Percentiles rank a stretch among this genome's conserved stretches.
phyloP scores from a whole-genome alignment of 192 early-diverging fungal genomes.

The Rhizoclosmatium sp. region DNA sequence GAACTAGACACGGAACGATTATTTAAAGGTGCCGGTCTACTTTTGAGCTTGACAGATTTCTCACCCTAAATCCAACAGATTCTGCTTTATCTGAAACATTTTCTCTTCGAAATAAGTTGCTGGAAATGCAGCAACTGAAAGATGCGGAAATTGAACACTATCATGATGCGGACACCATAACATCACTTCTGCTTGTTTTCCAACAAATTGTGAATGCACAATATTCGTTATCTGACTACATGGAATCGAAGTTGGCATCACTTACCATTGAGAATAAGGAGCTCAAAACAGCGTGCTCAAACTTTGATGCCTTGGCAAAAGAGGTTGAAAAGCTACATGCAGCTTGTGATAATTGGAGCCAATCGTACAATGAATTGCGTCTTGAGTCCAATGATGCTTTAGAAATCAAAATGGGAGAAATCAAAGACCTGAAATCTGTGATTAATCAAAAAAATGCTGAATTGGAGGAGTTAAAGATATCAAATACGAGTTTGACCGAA shows the following conservation, averaged over 20 bases:
- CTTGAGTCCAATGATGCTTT: not conserved
- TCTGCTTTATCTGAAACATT: not conserved
- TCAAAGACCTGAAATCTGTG: not conserved
- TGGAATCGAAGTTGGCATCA: constrained; percentile 1
- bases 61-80: not conserved
- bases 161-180: not conserved
- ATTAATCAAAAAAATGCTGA: not conserved
- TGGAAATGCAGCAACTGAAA: constrained; percentile 19
- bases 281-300: not conserved
- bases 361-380: constrained; percentile 20
- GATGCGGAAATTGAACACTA: constrained; percentile 3
- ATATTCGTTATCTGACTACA: constrained; percentile 2
- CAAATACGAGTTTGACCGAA: not conserved
- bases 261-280: not conserved
- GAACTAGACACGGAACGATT: constrained; percentile 1
- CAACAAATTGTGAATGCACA: constrained; percentile 20
- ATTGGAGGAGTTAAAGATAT: not conserved
- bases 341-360: constrained; percentile 26
- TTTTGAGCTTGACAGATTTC: not conserved
- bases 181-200: not conserved
- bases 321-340: constrained; percentile 19
- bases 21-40: constrained; percentile 3
- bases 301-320: not conserved
- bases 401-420: not conserved
- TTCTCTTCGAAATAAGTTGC: constrained; percentile 1